Evolutionary conservation across 768 basidiomycete species (phyloP), one percentile per base, ranked within the genome.

Genomic region (Lactarius trivialis): DNA sequence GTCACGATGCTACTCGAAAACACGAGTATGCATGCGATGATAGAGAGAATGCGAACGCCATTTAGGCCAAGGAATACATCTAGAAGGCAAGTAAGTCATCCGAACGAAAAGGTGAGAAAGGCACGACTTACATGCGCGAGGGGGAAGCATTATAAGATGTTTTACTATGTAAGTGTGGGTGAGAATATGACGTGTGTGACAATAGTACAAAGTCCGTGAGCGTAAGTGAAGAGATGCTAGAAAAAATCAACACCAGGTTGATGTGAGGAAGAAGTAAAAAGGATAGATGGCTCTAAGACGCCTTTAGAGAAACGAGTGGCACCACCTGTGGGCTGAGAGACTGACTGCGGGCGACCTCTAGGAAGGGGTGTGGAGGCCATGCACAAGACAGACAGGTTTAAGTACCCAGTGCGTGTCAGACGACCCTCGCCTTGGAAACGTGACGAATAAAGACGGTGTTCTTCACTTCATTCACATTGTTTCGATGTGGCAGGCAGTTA

Each of bases 31-130:
- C 55, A 56, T 4, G 60, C 65, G 34, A 66, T 33, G 61, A 65
- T 60, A 12, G 65, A 66, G 17, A 66, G 52, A 19, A 54, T 34
- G 33, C 67, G 67, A 54, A 60, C 28, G 55, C 43, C 19, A 34
- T 67, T 67, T 11, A 67, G 58, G 56, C 60, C 65, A n/a, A 67
- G 43, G 58, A 67, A 67, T 21, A 67, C 51, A 52, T 66, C 67
- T 67, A 41, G 28, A 7, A 37, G 26, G 24, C 7, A 32, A 12
- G 45, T 2, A 56, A 24, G 43, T n/a, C 28, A 34, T n/a, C 30
- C n/a, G 30, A n/a, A 19, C 8, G n/a, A 39, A 26, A 45, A 28
- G 41, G 41, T 17, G 34, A 54, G 15, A 34, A 39, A 9, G 12
- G 1, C 9, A 41, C 26, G 55, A 67, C 67, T 37, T 48, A 67